Conservation (phyloP, 2,329 filamentous ascomycete species). For the Colletotrichum chrysophilum region DNA sequence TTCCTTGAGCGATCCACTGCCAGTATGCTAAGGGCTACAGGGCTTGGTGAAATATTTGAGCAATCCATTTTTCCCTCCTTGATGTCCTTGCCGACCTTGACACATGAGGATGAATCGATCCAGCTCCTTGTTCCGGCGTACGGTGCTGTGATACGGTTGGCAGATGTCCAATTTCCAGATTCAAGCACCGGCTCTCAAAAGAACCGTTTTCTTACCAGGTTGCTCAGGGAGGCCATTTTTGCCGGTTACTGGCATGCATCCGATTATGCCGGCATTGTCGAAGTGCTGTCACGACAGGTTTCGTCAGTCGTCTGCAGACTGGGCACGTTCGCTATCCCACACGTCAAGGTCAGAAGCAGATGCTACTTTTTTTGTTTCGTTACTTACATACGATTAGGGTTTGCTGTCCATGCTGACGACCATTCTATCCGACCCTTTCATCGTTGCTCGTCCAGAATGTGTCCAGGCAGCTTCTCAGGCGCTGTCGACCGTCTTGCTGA, state of each 20-base stretch:
- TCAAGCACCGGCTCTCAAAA: slow-evolving; percentile 32
- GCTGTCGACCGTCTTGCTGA: slow-evolving; percentile 62
- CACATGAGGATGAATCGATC: slow-evolving; percentile 73
- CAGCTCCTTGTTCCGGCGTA: slow-evolving; percentile 70
- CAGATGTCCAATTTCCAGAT: slow-evolving; percentile 35
- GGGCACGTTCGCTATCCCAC: slow-evolving; percentile 68
- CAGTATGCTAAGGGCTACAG: slow-evolving; percentile 62
- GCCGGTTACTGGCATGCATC: slow-evolving; percentile 61
- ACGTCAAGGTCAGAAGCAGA: slow-evolving; percentile 60
- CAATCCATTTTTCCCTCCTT: slow-evolving; percentile 74
- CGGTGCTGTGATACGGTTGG: slow-evolving; percentile 67
- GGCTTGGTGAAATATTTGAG: slow-evolving; percentile 71
- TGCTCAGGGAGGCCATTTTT: slow-evolving; percentile 62
- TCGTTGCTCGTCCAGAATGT: slow-evolving; percentile 56
- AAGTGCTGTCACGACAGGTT: slow-evolving; percentile 59
- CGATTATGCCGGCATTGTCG: slow-evolving; percentile 61
- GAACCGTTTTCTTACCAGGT: slow-evolving; percentile 53
- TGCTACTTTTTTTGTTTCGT: background rate
- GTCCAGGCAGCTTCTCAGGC: slow-evolving; percentile 58
- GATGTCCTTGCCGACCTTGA: slow-evolving; percentile 78
- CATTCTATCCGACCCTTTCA: slow-evolving; percentile 74
- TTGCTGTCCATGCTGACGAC: slow-evolving; percentile 70
- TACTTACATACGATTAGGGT: slow-evolving; percentile 46
- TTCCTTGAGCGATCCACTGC: slow-evolving; percentile 63
- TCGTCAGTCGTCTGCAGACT: slow-evolving; percentile 57